These are phyloP conservation scores for Microstroma glucosiphilum DNA, from an alignment of 1,284 basidiomycete species.

Conservation along the genomic window DNA sequence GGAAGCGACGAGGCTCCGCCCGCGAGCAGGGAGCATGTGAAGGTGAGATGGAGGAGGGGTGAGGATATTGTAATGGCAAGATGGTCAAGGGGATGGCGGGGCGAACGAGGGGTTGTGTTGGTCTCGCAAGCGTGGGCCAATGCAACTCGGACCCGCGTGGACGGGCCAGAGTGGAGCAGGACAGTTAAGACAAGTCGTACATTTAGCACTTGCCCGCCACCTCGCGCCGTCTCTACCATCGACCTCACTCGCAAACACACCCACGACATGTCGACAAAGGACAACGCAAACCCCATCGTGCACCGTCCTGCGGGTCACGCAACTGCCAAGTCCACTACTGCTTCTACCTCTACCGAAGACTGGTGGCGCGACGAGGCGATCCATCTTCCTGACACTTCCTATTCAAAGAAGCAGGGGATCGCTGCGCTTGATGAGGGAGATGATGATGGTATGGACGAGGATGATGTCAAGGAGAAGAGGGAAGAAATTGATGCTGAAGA, in stretches of 20 bases:
- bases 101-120: too few species aligned
- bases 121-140: too few species aligned
- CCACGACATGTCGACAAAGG: conserved; percentile 22
- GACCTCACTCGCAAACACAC: background rate
- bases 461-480: conserved; percentile 9
- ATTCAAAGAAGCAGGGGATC: conserved; percentile 4
- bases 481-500: conserved; percentile 27
- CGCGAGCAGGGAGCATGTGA: too few species aligned
- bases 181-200: too few species aligned
- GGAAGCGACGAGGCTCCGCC: too few species aligned
- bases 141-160: too few species aligned
- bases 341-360: conserved; percentile 27
- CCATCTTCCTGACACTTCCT: conserved; percentile 3
- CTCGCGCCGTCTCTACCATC: too few species aligned
- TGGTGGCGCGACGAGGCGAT: conserved; percentile 40
- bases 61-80: too few species aligned
- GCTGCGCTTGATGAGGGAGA: conserved; percentile 3
- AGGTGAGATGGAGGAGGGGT: too few species aligned
- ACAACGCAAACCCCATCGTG: conserved; percentile 53
- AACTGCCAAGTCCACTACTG: conserved; percentile 14
- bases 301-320: conserved; percentile 24
- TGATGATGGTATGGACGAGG: conserved; percentile 13
- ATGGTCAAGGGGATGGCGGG: too few species aligned
- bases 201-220: too few species aligned
- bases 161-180: too few species aligned